phyloP scores from a whole-genome alignment of 371 early-diverging fungal species.

The Mucor velutinosus region DNA sequence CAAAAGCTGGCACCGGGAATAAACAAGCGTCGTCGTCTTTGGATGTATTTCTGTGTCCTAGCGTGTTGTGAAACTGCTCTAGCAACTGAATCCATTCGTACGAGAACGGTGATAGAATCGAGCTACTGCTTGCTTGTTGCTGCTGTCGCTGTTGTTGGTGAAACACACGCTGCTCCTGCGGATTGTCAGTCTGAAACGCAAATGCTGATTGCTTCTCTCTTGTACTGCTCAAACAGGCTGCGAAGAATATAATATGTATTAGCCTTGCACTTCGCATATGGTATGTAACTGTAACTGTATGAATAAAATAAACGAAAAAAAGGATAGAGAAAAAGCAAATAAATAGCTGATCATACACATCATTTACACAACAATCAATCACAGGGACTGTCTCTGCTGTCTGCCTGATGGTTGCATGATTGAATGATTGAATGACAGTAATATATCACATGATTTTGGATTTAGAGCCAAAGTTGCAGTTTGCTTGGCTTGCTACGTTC shows the following conservation, averaged over 20 bases:
- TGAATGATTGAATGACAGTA: background rate
- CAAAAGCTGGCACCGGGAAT: conserved; percentile 42
- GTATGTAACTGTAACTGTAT: background rate
- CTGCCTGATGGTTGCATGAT: background rate
- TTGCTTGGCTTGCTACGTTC: no score
- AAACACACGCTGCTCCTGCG: background rate
- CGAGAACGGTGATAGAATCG: conserved; percentile 36
- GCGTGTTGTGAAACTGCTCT: conserved; percentile 50
- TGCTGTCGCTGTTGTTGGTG: background rate
- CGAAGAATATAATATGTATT: background rate
- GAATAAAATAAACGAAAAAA: background rate
- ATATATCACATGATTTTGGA: background rate
- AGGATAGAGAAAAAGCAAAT: background rate
- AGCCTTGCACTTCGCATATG: background rate
- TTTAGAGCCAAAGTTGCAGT: no score
- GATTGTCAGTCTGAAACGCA: background rate
- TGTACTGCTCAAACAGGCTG: background rate
- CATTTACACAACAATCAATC: background rate
- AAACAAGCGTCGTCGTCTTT: conserved; percentile 34
- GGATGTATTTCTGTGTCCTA: conserved; percentile 34
- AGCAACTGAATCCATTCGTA: conserved; percentile 50
- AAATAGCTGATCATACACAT: background rate
- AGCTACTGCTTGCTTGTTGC: background rate
- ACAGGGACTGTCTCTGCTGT: background rate
- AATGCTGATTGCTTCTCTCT: background rate